Conservation (phyloP, 805 yeast species). For the Suhomyces sp. region DNA sequence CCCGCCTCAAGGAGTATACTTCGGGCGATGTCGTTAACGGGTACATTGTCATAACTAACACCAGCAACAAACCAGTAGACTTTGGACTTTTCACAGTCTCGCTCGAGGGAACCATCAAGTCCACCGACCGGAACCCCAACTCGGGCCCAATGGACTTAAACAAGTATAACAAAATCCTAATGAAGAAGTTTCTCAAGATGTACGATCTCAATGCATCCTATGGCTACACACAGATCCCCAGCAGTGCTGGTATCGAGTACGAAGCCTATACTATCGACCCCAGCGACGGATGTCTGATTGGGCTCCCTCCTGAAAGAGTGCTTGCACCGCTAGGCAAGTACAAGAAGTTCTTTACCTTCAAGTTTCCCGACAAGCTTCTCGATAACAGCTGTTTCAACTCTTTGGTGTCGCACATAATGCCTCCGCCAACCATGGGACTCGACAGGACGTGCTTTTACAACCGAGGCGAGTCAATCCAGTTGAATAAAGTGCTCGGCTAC, state of each 20-base stretch:
- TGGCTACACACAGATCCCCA: slow-evolving; percentile 48
- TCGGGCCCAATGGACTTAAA: slow-evolving; percentile 10
- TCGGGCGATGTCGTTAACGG: slow-evolving; percentile 44
- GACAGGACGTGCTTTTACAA: slow-evolving; percentile 37
- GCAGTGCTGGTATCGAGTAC: slow-evolving; percentile 49
- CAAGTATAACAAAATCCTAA: slow-evolving; percentile 29
- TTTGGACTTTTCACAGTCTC: slow-evolving; percentile 41
- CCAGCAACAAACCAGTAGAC: slow-evolving; percentile 40
- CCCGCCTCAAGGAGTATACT: slow-evolving; percentile 43
- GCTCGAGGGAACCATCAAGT: slow-evolving; percentile 35
- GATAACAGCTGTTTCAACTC: slow-evolving; percentile 52
- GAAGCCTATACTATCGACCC: slow-evolving; percentile 42
- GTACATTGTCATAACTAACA: slow-evolving; percentile 47
- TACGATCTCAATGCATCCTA: slow-evolving; percentile 59
- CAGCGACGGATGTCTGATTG: slow-evolving; percentile 47
- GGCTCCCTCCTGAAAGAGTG: slow-evolving; percentile 48
- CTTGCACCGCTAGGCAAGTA: slow-evolving; percentile 49
- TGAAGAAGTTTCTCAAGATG: slow-evolving; percentile 56
- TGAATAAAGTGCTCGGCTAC: slow-evolving; percentile 49
- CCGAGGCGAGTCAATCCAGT: slow-evolving; percentile 31
- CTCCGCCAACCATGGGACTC: slow-evolving; percentile 44
- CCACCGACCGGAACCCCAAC: slow-evolving; percentile 21
- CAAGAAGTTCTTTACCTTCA: slow-evolving; percentile 58
- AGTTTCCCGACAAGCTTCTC: slow-evolving; percentile 51
- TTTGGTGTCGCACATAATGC: slow-evolving; percentile 36